Evolutionary conservation across 176 grass and related monocot species (phyloP).

Genomic region (Tillandsia leiboldiana): DNA sequence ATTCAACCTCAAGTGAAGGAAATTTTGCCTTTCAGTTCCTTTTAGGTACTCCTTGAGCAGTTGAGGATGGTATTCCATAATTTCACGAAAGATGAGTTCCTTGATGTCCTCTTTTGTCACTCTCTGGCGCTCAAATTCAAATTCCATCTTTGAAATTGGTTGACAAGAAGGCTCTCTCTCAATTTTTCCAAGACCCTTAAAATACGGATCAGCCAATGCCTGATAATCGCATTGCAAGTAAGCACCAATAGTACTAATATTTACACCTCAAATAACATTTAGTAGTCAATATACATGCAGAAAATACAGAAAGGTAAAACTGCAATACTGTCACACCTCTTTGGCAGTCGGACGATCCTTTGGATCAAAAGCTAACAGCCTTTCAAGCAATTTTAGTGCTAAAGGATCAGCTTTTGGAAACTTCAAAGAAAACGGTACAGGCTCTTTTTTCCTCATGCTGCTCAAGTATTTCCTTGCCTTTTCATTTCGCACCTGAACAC

Average conservation of each 20-base stretch:
- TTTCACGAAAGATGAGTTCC: conserved; percentile 90
- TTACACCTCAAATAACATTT: neutral
- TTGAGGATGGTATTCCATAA: conserved; percentile 89
- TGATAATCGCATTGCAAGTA: conserved; percentile 13
- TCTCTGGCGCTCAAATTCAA: conserved; percentile 83
- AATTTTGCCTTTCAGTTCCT: conserved; percentile 50
- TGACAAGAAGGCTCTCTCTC: conserved; percentile 87
- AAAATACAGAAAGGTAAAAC: neutral
- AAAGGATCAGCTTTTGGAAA: conserved; percentile 1
- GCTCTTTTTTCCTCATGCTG: conserved; percentile 2
- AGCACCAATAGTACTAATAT: neutral
- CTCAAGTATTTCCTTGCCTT: conserved; percentile 7
- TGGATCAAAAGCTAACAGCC: neutral
- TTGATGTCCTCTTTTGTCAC: conserved; percentile 84
- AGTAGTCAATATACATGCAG: neutral
- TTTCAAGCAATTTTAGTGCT: neutral
- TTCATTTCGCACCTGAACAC: neutral
- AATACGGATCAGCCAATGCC: conserved; percentile 83
- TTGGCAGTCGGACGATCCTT: conserved; percentile 1
- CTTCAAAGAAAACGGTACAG: neutral
- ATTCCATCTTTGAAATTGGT: conserved; percentile 87
- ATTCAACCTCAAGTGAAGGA: conserved; percentile 77
- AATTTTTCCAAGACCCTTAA: conserved; percentile 66
- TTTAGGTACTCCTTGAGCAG: conserved; percentile 61
- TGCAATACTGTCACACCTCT: neutral